Evolutionary conservation across 441 rosid genomes (phyloP).

Genomic region (Gossypium davidsonii): DNA sequence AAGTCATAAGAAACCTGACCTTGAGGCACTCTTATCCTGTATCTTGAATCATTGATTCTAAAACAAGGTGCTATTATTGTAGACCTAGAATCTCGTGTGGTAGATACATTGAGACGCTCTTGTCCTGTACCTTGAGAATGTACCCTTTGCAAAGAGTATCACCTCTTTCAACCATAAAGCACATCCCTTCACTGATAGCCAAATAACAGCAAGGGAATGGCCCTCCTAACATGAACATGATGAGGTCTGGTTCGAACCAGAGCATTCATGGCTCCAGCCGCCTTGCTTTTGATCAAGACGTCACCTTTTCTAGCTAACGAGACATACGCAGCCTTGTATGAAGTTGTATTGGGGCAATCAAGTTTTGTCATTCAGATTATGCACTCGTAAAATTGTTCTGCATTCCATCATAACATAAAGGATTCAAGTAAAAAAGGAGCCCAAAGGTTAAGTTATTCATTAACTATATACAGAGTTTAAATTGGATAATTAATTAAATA

Average conservation of each 20-base stretch:
- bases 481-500: too few species aligned
- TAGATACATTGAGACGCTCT: neutral
- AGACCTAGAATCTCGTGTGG: neutral
- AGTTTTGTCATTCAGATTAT: slow-evolving; percentile 33
- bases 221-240: slow-evolving; percentile 60
- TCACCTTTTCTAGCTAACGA: slow-evolving; percentile 68
- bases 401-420: too few species aligned
- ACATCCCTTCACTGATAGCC: neutral
- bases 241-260: slow-evolving; percentile 60
- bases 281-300: slow-evolving; percentile 76
- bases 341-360: slow-evolving; percentile 53
- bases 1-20: neutral
- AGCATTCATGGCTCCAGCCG: slow-evolving; percentile 88
- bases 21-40: neutral
- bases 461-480: too few species aligned
- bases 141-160: too few species aligned
- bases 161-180: neutral
- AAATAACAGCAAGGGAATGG: slow-evolving; percentile 32
- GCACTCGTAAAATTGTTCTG: too few species aligned
- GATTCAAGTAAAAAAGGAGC: too few species aligned
- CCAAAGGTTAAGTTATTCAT: too few species aligned
- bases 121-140: too few species aligned
- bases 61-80: neutral
- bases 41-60: neutral
- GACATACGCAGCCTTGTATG: slow-evolving; percentile 61